Evolutionary conservation across 73 alveolate genomes (phyloP).

Genomic region (Breviolum minutum): DNA sequence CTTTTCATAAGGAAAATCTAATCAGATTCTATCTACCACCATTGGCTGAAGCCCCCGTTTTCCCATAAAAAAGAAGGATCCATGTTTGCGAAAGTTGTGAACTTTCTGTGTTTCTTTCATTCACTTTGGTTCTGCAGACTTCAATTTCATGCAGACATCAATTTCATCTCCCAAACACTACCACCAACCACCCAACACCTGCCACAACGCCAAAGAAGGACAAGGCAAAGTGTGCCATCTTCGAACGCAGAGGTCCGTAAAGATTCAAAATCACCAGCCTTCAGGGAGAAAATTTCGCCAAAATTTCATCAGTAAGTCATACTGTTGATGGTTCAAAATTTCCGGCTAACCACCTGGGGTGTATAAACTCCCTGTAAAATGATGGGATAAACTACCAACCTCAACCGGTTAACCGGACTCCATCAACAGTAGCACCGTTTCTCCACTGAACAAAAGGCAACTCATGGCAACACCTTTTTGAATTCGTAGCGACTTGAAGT

Average conservation of each 20-base stretch:
- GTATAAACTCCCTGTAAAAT: too few species aligned
- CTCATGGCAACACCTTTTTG: too few species aligned
- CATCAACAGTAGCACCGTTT: neutral
- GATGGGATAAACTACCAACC: neutral
- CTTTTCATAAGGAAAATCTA: too few species aligned
- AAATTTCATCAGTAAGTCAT: neutral
- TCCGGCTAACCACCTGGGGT: too few species aligned
- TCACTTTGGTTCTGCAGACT: neutral
- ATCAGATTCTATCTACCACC: too few species aligned
- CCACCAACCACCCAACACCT: neutral
- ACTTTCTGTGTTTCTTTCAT: neutral
- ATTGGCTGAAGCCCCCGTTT: too few species aligned
- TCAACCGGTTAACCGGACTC: too few species aligned
- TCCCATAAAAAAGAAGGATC: too few species aligned
- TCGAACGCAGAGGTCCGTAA: slow-evolving; percentile 50
- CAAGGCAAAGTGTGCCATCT: slow-evolving; percentile 76
- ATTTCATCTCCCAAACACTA: neutral
- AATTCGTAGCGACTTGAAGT: too few species aligned
- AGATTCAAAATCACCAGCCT: slow-evolving; percentile 37
- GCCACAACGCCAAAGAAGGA: slow-evolving; percentile 91
- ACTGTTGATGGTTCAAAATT: too few species aligned
- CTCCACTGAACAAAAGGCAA: too few species aligned
- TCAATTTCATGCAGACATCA: neutral
- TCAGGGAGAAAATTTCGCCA: neutral
- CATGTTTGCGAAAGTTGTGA: neutral